These are phyloP conservation scores for Boletus rufocinnamomeus DNA, from an alignment of 768 basidiomycete species.

Conservation along the genomic window DNA sequence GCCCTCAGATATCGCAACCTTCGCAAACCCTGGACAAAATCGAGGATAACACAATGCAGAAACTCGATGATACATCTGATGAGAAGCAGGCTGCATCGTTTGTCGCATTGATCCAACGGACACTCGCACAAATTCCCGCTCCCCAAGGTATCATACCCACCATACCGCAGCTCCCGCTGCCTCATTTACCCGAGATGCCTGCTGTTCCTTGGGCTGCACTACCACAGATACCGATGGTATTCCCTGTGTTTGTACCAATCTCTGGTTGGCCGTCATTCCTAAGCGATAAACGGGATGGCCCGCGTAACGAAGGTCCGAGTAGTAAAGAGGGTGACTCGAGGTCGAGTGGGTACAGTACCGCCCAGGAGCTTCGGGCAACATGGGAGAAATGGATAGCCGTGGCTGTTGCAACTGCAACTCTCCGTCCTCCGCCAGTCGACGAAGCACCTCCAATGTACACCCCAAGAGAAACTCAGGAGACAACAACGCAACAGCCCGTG, in stretches of 20 bases:
- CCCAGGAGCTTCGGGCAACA: constrained; percentile 65
- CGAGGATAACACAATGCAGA: constrained; percentile 27
- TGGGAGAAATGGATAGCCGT: constrained; percentile 79
- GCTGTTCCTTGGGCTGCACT: constrained; percentile 61
- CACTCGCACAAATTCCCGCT: constrained; percentile 60
- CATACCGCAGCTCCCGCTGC: constrained; percentile 49
- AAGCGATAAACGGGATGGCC: constrained; percentile 46
- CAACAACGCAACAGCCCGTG: not conserved
- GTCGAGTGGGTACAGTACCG: constrained; percentile 44
- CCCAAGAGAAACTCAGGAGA: constrained; percentile 47
- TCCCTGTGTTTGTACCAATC: constrained; percentile 75
- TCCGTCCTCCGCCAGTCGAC: constrained; percentile 45
- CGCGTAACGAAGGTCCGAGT: constrained; percentile 29
- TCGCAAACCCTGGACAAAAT: constrained; percentile 5
- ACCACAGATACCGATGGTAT: constrained; percentile 73
- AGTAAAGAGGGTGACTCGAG: constrained; percentile 37
- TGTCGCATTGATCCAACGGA: constrained; percentile 75
- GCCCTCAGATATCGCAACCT: not conserved
- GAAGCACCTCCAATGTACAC: constrained; percentile 75
- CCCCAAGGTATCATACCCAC: constrained; percentile 58
- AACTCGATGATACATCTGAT: constrained; percentile 23
- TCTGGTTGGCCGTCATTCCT: constrained; percentile 67
- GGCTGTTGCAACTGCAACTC: constrained; percentile 50
- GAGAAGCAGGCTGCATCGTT: constrained; percentile 50
- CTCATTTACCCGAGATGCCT: constrained; percentile 69